Conservation (phyloP, 139 green algal genomes). For the Pycnococcus provasolii region DNA sequence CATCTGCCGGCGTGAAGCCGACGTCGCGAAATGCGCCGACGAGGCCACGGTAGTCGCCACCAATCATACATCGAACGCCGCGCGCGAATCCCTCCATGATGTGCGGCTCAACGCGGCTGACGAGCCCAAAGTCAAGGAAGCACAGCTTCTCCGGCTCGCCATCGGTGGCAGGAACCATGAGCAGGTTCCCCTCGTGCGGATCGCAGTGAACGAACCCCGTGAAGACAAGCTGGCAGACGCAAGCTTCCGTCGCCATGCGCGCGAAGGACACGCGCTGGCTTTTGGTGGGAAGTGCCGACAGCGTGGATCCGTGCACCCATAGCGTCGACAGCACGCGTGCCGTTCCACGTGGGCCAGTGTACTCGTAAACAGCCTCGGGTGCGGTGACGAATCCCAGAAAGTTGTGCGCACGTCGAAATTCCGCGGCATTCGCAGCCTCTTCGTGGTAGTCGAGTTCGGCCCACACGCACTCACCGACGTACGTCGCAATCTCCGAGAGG, state of each 20-base stretch:
- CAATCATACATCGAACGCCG: conserved; percentile 25
- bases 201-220: conserved; percentile 29
- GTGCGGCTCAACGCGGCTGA: conserved; percentile 17
- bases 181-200: conserved; percentile 32
- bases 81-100: conserved; percentile 35
- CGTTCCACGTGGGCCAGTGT: conserved; percentile 10
- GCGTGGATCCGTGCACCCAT: conserved; percentile 26
- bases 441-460: conserved; percentile 30
- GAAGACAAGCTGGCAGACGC: conserved; percentile 25
- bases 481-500: conserved; percentile 25
- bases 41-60: conserved; percentile 18
- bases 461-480: conserved; percentile 30
- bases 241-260: conserved; percentile 30
- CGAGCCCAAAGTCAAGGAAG: conserved; percentile 28
- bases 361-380: conserved; percentile 1
- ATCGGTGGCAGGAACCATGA: conserved; percentile 20
- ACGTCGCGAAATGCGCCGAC: conserved; percentile 24
- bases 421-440: conserved; percentile 25
- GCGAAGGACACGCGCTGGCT: conserved; percentile 18
- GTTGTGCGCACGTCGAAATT: conserved; percentile 14
- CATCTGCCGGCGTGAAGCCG: conserved; percentile 18
- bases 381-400: conserved; percentile 27
- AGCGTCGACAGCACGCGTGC: conserved; percentile 24
- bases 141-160: conserved; percentile 11
- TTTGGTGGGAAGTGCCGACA: conserved; percentile 16